Conservation (phyloP, 1,139 yeast genomes). For the Taphrina flavorubra region DNA sequence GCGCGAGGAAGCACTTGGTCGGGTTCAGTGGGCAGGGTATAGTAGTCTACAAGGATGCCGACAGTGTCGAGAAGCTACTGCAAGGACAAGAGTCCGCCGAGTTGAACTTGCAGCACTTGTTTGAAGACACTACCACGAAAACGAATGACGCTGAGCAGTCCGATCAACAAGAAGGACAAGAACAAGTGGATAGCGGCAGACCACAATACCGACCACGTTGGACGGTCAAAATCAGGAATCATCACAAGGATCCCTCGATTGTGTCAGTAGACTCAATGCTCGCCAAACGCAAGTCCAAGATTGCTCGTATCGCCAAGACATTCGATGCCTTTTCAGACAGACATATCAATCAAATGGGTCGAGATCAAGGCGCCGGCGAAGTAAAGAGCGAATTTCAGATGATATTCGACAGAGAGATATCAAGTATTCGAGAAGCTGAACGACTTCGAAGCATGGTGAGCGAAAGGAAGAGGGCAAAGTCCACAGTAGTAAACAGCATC, state of each 20-base stretch:
- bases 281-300: conserved; percentile 9
- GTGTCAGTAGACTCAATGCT: conserved; percentile 1
- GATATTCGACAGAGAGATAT: conserved; percentile 43
- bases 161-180: not conserved
- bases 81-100: conserved; percentile 4
- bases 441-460: not conserved
- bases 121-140: not conserved
- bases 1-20: conserved; percentile 15
- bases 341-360: not conserved
- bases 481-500: no score
- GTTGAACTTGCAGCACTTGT: not conserved
- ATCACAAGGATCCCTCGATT: not conserved
- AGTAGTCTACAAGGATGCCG: conserved; percentile 23
- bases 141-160: not conserved
- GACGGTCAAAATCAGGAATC: not conserved
- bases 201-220: not conserved
- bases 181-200: not conserved
- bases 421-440: conserved; percentile 41
- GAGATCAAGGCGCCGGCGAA: not conserved
- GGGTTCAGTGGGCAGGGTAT: conserved; percentile 32
- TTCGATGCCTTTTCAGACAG: not conserved
- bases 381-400: conserved; percentile 48
- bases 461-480: no score
- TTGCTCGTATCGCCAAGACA: not conserved
- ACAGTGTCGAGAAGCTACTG: conserved; percentile 1